These are phyloP conservation scores for Corymbia citriodora DNA, from an alignment of 441 rosid genomes.

Conservation along the genomic window DNA sequence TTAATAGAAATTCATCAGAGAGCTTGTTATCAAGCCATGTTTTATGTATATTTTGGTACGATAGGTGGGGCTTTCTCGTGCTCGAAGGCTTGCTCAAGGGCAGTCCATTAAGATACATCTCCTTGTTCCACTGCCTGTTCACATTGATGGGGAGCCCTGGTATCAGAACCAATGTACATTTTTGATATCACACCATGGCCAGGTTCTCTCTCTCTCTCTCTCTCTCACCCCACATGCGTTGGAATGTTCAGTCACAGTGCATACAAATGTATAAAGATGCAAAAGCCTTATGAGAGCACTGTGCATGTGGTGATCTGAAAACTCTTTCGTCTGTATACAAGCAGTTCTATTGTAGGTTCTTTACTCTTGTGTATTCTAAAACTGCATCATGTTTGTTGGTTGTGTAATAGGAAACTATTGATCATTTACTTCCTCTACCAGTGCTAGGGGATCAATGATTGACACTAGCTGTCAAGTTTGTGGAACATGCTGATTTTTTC, in stretches of 20 bases:
- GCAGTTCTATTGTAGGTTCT: neutral
- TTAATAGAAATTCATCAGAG: neutral
- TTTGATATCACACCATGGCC: conserved; percentile 85
- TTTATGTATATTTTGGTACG: conserved; percentile 4
- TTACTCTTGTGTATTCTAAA: neutral
- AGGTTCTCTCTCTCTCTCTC: conserved; percentile 39
- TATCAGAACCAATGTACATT: conserved; percentile 77
- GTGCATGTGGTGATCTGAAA: neutral
- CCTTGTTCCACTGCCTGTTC: conserved; percentile 77
- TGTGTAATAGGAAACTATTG: neutral
- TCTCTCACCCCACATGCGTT: neutral
- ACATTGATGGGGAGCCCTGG: conserved; percentile 99
- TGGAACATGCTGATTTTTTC: neutral
- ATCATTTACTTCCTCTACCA: neutral
- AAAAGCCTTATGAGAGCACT: neutral
- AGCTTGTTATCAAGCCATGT: neutral
- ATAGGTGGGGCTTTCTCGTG: conserved; percentile 96
- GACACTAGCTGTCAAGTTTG: neutral
- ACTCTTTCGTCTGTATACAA: neutral
- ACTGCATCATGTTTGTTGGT: neutral
- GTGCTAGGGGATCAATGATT: neutral
- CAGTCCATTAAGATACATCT: conserved; percentile 82
- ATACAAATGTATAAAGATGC: neutral
- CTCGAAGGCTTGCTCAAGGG: conserved; percentile 95
- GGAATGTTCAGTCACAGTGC: neutral